A percentile compares a stretch with the other conserved stretches of the same genome.
phyloP scores from a whole-genome alignment of 1,284 basidiomycete species.

The Puccinia coronata region DNA sequence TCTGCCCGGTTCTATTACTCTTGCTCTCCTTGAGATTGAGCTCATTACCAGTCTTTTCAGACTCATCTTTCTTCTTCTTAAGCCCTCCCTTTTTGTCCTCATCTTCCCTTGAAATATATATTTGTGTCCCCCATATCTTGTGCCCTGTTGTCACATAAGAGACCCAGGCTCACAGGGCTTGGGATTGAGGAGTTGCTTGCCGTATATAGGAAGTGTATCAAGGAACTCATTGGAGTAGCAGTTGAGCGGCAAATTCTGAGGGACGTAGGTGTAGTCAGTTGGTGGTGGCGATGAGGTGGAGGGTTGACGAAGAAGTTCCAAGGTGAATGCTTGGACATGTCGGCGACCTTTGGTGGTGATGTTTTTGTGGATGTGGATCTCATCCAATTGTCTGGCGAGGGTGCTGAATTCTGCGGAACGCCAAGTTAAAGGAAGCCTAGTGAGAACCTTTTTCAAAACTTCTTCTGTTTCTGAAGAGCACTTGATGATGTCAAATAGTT shows the following conservation, averaged over 20 bases:
- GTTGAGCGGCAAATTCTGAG: neutral
- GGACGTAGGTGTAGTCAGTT: neutral
- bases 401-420: neutral
- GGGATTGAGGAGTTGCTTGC: neutral
- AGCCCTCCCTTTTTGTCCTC: no score
- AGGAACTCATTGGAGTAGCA: neutral
- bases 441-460: neutral
- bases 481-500: constrained; percentile 27
- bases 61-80: no score
- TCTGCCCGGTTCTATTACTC: no score
- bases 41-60: no score
- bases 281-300: neutral
- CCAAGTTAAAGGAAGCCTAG: neutral
- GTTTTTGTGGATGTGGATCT: neutral
- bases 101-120: no score
- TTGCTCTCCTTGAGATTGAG: no score
- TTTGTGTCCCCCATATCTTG: no score
- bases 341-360: neutral
- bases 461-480: neutral
- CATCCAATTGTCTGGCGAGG: neutral
- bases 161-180: no score
- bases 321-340: neutral
- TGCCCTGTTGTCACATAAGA: no score
- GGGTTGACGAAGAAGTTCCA: neutral
- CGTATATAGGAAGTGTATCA: neutral